Base-by-base conservation (phyloP, 139 green algal species). In the Chlamydomonas incerta region DNA sequence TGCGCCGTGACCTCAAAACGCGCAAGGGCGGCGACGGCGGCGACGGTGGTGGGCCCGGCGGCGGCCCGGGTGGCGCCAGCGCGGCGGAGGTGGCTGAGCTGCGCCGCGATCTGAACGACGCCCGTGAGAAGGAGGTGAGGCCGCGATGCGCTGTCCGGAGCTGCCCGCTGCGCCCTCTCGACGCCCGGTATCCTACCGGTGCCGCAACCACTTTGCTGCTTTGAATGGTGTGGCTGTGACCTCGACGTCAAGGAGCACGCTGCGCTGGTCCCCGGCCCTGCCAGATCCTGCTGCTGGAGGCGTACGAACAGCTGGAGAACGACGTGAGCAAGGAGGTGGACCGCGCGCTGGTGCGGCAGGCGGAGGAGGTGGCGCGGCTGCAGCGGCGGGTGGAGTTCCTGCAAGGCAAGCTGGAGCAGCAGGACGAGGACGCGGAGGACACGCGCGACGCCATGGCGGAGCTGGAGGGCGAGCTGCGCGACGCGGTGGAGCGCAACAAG, bases 261-360 rank as follows among this genome's bases (percentile, higher is more conserved):
- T n/a, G n/a, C n/a, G 9, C 58, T 66, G 9, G 58, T 15, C 20
- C 72, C 67, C 34, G 41, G 31, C 50, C 50, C 26, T 1, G 24
- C 3, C 77, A 95, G 93, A 85, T 95, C 9, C 83, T 96, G 74
- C 86, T 96, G 81, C 87, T 96, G 72, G 94, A 96, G 85, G 94
- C 94, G 17, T 97, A 96, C 72, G 95, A 96, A 82, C 93, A 95
- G 84, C 90, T 97, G 73, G 94, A 97, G 86, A 77, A 85, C 69
- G 93, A 96, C 82, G 80, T 92, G 26, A 90, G 66, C 60, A 90
- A 88, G 60, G 93, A 97, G 89, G 85, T 96, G 4, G 91, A 95
- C 86, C 82, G 82, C 14, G 94, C 94, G 10, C 84, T 97, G 37
- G 69, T 80, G 8, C 85, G 82, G 58, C 87, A 94, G 80, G 37